phyloP scores from a whole-genome alignment of 768 basidiomycete species.

The Trametes punicea region DNA sequence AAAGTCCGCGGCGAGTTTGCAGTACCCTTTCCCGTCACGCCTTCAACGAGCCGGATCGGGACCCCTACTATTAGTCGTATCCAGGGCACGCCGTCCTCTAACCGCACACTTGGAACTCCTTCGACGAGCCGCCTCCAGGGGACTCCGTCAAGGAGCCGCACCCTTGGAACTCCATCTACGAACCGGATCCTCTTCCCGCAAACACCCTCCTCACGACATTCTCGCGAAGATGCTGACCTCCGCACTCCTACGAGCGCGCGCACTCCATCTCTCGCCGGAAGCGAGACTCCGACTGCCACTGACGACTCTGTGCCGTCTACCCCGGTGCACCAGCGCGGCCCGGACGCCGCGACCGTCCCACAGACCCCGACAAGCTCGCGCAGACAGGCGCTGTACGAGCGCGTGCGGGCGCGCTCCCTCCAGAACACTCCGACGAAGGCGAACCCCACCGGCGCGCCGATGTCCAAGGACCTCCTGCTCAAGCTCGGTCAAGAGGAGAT shows the following conservation, averaged over 20 bases:
- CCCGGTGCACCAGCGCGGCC: slow-evolving; percentile 59
- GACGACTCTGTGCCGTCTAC: slow-evolving; percentile 53
- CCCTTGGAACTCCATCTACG: slow-evolving; percentile 5
- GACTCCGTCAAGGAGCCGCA: slow-evolving; percentile 10
- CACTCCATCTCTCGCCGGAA: slow-evolving; percentile 28
- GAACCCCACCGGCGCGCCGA: slow-evolving; percentile 38
- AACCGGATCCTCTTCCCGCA: slow-evolving; percentile 51
- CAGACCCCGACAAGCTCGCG: slow-evolving; percentile 73
- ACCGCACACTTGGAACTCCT: slow-evolving; percentile 37
- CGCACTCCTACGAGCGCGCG: slow-evolving; percentile 17
- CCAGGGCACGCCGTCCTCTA: slow-evolving; percentile 10
- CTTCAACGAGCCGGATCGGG: slow-evolving; percentile 31
- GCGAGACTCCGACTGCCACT: slow-evolving; percentile 48
- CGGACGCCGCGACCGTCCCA: slow-evolving; percentile 52
- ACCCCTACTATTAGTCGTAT: slow-evolving; percentile 43
- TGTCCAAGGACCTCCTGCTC: slow-evolving; percentile 64
- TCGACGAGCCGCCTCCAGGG: slow-evolving; percentile 35
- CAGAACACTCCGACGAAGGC: slow-evolving; percentile 64
- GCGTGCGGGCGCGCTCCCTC: slow-evolving; percentile 70
- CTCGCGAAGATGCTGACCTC: slow-evolving; percentile 25
- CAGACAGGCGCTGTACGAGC: slow-evolving; percentile 77
- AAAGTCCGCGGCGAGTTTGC: slow-evolving; percentile 34
- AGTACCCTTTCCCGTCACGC: slow-evolving; percentile 49
- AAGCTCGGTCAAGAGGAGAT: slow-evolving; percentile 78
- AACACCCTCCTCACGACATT: slow-evolving; percentile 57